Evolutionary conservation across 129 eudicot species (phyloP).

Genomic region (Artemisia annua): DNA sequence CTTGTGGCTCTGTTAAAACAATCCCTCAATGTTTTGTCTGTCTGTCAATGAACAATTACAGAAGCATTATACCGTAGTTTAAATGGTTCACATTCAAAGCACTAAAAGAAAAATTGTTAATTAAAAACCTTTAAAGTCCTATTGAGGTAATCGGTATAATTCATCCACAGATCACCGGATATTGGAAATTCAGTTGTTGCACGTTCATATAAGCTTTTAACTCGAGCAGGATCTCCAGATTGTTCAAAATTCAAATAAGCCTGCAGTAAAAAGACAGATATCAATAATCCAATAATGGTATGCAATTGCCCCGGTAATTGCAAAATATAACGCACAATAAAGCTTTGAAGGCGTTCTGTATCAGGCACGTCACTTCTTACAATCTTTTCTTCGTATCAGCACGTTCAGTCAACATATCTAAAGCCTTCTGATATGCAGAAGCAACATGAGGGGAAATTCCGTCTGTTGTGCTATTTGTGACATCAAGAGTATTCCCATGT

Average conservation of each 20-base stretch:
- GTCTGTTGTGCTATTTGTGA: conserved; percentile 45
- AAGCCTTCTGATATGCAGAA: conserved; percentile 75
- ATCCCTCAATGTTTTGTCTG: conserved; percentile 55
- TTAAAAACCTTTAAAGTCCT: conserved; percentile 74
- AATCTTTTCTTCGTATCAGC: conserved; percentile 64
- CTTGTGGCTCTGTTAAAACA: conserved; percentile 70
- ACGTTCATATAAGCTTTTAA: conserved; percentile 83
- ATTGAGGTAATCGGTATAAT: conserved; percentile 71
- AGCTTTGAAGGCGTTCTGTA: conserved; percentile 72
- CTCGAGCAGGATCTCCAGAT: conserved; percentile 87
- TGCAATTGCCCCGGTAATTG: conserved; percentile 4
- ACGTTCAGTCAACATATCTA: conserved; percentile 72
- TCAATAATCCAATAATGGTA: conserved; percentile 15
- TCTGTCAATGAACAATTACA: conserved; percentile 43
- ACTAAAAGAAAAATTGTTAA: conserved; percentile 2
- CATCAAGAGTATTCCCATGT: conserved; percentile 51
- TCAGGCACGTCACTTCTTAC: conserved; percentile 52
- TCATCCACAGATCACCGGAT: conserved; percentile 85
- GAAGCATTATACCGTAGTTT: background rate
- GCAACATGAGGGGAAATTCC: conserved; percentile 65
- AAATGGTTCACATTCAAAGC: conserved; percentile 1
- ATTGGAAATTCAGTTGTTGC: conserved; percentile 85
- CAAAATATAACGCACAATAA: conserved; percentile 47
- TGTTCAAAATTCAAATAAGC: conserved; percentile 78
- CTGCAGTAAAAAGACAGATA: conserved; percentile 45